A percentile compares a stretch with the other conserved stretches of the same genome.
Evolutionary conservation across 129 eudicot genomes (phyloP).

Genomic region (Chrysanthemum seticuspe): DNA sequence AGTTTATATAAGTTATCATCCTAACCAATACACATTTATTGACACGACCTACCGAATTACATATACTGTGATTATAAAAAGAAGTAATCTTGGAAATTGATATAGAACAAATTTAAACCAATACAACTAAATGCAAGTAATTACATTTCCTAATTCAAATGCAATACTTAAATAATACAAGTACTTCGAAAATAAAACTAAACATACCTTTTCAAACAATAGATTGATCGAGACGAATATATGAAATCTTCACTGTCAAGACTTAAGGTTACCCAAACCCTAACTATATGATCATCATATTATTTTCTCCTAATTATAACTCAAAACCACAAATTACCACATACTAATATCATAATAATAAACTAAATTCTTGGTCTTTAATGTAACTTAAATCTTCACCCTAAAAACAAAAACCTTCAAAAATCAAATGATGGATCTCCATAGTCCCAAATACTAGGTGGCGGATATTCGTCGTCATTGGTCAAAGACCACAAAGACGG

Average conservation of each 20-base stretch:
- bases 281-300: conserved; percentile 17
- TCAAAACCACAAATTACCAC: not conserved
- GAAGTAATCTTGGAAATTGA: too few species aligned
- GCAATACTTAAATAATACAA: conserved; percentile 2
- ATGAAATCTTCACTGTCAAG: conserved; percentile 25
- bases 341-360: not conserved
- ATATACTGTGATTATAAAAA: too few species aligned
- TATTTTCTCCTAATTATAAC: not conserved
- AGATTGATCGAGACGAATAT: conserved; percentile 15
- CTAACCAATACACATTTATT: too few species aligned
- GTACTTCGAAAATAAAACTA: not conserved
- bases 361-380: not conserved
- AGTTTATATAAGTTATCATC: too few species aligned
- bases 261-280: conserved; percentile 11
- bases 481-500: conserved; percentile 43
- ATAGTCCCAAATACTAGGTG: conserved; percentile 63
- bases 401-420: conserved; percentile 10
- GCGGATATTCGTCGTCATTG: conserved; percentile 54
- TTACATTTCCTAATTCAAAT: not conserved
- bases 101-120: not conserved
- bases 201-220: conserved; percentile 29
- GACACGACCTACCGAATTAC: too few species aligned
- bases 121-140: not conserved
- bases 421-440: conserved; percentile 68
- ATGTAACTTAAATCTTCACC: not conserved